A percentile compares a stretch with the other conserved stretches of the same genome.
phyloP scores from a whole-genome alignment of 1,284 basidiomycete species.

The Boletellus deceptivus region DNA sequence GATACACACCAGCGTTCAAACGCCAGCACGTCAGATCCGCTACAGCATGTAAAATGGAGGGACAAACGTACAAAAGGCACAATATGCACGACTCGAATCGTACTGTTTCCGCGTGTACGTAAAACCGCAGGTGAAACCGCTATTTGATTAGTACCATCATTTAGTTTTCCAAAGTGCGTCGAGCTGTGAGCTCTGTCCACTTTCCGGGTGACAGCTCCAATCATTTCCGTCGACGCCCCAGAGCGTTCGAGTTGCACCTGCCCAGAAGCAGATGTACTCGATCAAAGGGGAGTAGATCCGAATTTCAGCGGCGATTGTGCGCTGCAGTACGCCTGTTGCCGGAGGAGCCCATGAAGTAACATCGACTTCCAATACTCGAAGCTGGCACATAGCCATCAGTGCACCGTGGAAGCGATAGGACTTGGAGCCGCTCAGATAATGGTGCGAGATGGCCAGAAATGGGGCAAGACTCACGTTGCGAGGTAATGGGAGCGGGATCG shows the following conservation, averaged over 20 bases:
- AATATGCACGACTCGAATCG: slow-evolving; percentile 21
- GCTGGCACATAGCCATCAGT: slow-evolving; percentile 29
- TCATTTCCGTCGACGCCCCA: slow-evolving; percentile 37
- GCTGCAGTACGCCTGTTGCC: slow-evolving; percentile 23
- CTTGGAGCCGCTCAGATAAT: slow-evolving; percentile 24
- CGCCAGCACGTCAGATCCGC: slow-evolving; percentile 21
- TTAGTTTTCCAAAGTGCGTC: slow-evolving; percentile 30
- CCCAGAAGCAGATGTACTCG: slow-evolving; percentile 33
- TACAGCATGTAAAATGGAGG: slow-evolving; percentile 13
- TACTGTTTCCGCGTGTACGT: slow-evolving; percentile 25
- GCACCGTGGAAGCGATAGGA: slow-evolving; percentile 26
- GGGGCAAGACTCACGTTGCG: slow-evolving; percentile 25
- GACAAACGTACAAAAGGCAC: slow-evolving; percentile 27
- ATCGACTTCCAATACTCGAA: slow-evolving; percentile 30
- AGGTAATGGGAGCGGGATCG: slow-evolving; percentile 33
- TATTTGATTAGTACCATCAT: slow-evolving; percentile 18
- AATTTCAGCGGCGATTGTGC: slow-evolving; percentile 33
- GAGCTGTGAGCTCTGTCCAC: slow-evolving; percentile 27
- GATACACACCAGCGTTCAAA: slow-evolving; percentile 14
- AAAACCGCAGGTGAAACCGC: slow-evolving; percentile 21
- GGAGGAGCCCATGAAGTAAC: slow-evolving; percentile 30
- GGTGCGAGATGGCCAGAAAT: slow-evolving; percentile 6
- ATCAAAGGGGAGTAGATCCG: slow-evolving; percentile 29
- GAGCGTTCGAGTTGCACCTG: slow-evolving; percentile 26
- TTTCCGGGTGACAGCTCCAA: slow-evolving; percentile 28